Percentiles rank a stretch among this genome's conserved stretches.
phyloP scores from a whole-genome alignment of 106 monocot species.

The Allium sativum region DNA sequence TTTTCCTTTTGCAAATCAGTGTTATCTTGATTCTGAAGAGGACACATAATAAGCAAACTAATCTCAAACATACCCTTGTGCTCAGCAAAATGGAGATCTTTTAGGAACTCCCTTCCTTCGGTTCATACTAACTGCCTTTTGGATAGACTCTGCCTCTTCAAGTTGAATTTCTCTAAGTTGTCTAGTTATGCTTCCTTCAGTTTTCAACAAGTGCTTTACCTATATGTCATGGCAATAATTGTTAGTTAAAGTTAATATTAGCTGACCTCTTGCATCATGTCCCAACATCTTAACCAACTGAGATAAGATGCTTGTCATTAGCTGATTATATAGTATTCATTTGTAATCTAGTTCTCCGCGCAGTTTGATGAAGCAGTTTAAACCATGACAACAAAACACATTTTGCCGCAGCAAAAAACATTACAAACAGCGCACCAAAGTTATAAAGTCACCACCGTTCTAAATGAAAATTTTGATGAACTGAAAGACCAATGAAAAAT shows the following conservation, averaged over 20 bases:
- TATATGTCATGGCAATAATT: background rate
- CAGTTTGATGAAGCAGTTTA: no score
- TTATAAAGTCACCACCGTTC: no score
- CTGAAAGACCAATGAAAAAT: no score
- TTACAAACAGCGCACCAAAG: no score
- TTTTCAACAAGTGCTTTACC: constrained; percentile 4
- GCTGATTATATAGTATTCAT: no score
- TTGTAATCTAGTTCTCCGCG: no score
- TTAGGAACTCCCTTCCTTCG: constrained; percentile 6
- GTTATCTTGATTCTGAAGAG: background rate
- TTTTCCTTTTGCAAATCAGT: background rate
- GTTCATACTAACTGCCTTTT: background rate
- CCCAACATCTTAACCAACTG: no score
- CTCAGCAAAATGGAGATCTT: constrained; percentile 1
- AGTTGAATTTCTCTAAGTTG: background rate
- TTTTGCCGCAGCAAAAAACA: no score
- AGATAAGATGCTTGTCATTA: no score
- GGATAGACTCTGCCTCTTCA: background rate
- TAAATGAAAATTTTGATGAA: no score
- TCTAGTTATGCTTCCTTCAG: constrained; percentile 2
- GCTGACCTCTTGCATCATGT: no score
- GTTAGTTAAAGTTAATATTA: background rate
- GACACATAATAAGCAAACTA: background rate
- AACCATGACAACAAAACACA: no score
- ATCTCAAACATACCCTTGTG: constrained; percentile 2